Conservation (phyloP, 495 filamentous ascomycete genomes). For the Aspergillus homomorphus region DNA sequence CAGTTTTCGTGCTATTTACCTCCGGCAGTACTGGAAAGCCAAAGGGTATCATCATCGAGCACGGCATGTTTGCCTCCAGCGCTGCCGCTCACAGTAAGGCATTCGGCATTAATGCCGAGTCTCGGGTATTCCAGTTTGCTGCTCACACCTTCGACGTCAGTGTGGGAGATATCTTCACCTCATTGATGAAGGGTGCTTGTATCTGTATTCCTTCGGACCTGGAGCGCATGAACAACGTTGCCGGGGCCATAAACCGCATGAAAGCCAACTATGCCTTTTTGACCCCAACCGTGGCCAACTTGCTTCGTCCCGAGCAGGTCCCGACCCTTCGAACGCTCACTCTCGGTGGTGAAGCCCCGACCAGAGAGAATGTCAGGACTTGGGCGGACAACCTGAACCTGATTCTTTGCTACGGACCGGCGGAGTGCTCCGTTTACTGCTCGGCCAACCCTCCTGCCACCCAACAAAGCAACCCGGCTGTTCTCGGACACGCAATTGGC, state of each 20-base stretch:
- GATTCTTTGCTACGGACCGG: background rate
- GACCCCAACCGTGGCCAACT: background rate
- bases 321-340: background rate
- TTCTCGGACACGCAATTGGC: background rate
- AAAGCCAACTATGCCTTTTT: background rate
- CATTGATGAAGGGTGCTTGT: background rate
- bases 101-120: background rate
- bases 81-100: background rate
- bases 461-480: background rate
- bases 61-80: background rate
- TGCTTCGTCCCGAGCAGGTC: background rate
- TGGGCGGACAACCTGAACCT: background rate
- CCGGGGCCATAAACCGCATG: background rate
- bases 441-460: background rate
- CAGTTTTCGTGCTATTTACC: background rate
- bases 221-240: background rate
- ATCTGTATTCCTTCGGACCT: background rate
- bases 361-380: background rate
- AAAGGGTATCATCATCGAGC: background rate
- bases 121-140: background rate
- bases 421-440: background rate
- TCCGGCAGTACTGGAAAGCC: background rate
- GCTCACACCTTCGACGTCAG: background rate
- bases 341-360: background rate
- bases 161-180: background rate